phyloP scores from a whole-genome alignment of 176 grass and related monocot genomes.

The Zoysia japonica region DNA sequence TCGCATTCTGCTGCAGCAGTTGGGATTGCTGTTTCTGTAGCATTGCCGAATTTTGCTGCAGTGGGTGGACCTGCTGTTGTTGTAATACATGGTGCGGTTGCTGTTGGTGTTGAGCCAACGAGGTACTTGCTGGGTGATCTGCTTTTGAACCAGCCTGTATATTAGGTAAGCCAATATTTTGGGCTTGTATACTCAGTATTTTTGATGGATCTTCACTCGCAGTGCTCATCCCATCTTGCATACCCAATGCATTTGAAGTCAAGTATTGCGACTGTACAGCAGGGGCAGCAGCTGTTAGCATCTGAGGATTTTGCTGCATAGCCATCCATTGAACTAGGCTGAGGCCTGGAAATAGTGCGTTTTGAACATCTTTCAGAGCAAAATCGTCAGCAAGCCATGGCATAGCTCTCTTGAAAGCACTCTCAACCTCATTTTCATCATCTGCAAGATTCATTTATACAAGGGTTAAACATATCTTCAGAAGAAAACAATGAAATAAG shows the following conservation, averaged over 20 bases:
- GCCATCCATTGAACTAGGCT: slow-evolving; percentile 97
- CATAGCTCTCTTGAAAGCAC: slow-evolving; percentile 86
- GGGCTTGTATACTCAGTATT: slow-evolving; percentile 65
- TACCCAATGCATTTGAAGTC: slow-evolving; percentile 40
- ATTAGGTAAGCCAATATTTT: slow-evolving; percentile 59
- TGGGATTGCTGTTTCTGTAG: slow-evolving; percentile 65
- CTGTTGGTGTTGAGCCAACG: slow-evolving; percentile 49
- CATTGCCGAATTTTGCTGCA: slow-evolving; percentile 53
- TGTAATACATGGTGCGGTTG: slow-evolving; percentile 53
- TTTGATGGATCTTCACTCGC: slow-evolving; percentile 56
- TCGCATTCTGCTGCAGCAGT: slow-evolving; percentile 51
- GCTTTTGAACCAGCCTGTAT: slow-evolving; percentile 67
- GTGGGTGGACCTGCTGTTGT: slow-evolving; percentile 58
- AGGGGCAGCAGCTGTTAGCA: slow-evolving; percentile 51
- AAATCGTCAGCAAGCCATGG: slow-evolving; percentile 91
- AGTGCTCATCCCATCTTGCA: slow-evolving; percentile 53
- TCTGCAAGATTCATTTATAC: slow-evolving; percentile 57
- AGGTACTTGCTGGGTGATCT: slow-evolving; percentile 39
- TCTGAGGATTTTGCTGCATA: slow-evolving; percentile 91
- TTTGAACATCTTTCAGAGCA: slow-evolving; percentile 88
- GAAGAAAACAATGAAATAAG: background rate
- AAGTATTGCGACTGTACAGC: slow-evolving; percentile 52
- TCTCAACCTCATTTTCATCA: slow-evolving; percentile 86
- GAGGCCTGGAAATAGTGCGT: slow-evolving; percentile 80
- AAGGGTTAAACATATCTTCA: slow-evolving; percentile 13